Percentiles rank a stretch among this genome's conserved stretches.
Conservation (phyloP, 1,284 basidiomycete species). For the Cutaneotrichosporon mucoides region DNA sequence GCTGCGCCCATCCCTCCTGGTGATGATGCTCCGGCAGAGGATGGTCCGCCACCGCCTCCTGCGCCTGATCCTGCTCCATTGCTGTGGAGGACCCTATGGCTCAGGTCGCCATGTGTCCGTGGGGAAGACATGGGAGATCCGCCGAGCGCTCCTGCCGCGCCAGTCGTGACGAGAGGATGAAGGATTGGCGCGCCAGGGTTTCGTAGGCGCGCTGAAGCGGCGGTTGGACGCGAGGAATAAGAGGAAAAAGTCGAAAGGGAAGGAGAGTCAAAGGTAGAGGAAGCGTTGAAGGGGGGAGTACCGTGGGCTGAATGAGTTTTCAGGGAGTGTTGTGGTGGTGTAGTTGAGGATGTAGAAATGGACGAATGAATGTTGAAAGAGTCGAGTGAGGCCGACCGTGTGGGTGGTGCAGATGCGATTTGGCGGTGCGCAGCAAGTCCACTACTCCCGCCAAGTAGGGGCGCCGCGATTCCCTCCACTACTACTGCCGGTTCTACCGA, state of each 20-base stretch:
- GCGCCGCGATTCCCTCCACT: too few relatives aligned
- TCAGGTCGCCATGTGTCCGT: neutral
- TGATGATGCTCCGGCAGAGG: too few relatives aligned
- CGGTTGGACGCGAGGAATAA: neutral
- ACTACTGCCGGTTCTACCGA: too few relatives aligned
- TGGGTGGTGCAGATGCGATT: too few relatives aligned
- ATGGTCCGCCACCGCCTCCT: neutral
- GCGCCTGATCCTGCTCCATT: neutral
- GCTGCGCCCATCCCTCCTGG: too few relatives aligned
- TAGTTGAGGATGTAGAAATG: neutral
- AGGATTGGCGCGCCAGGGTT: neutral
- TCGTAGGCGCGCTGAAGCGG: neutral
- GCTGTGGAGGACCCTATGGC: too few relatives aligned
- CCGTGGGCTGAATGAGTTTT: too few relatives aligned
- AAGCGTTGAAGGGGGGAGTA: too few relatives aligned
- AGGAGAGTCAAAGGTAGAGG: too few relatives aligned
- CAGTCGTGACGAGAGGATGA: neutral
- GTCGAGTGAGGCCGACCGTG: neutral
- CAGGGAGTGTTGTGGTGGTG: neutral
- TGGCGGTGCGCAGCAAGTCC: neutral
- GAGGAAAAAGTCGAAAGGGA: too few relatives aligned
- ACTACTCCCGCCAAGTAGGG: too few relatives aligned
- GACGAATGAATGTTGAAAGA: neutral
- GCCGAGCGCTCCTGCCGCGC: neutral
- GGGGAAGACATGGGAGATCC: neutral